Evolutionary conservation across 768 basidiomycete species (phyloP).

Genomic region (Heimioporus sp.): DNA sequence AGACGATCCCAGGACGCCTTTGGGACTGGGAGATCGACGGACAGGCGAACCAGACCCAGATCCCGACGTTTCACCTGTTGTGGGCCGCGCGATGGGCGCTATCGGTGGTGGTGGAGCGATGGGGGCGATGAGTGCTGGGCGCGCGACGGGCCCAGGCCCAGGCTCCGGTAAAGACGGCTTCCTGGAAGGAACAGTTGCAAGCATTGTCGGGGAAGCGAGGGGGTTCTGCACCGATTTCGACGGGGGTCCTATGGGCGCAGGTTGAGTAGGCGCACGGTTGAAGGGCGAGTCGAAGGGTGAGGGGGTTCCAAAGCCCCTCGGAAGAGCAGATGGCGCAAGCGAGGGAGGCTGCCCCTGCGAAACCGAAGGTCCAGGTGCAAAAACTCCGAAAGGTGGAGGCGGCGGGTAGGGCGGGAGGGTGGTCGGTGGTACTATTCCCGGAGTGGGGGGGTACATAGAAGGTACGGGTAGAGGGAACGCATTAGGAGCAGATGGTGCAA

Average conservation of each 20-base stretch:
- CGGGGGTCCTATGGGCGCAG: slow-evolving; percentile 58
- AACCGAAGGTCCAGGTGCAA: slow-evolving; percentile 44
- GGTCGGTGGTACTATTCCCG: slow-evolving; percentile 40
- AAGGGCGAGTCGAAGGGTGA: slow-evolving; percentile 54
- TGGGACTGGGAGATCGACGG: slow-evolving; percentile 53
- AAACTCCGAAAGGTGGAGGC: slow-evolving; percentile 50
- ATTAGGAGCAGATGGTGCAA: slow-evolving; percentile 26
- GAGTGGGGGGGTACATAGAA: slow-evolving; percentile 47
- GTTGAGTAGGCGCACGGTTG: slow-evolving; percentile 40
- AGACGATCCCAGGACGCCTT: slow-evolving; percentile 72
- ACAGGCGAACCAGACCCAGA: slow-evolving; percentile 63
- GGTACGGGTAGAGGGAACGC: slow-evolving; percentile 44
- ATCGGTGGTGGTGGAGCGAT: slow-evolving; percentile 56
- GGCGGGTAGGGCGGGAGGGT: slow-evolving; percentile 56
- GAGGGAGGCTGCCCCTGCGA: slow-evolving; percentile 42
- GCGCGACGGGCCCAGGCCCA: slow-evolving; percentile 60
- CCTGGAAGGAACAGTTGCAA: slow-evolving; percentile 49
- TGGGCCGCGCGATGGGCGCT: slow-evolving; percentile 57
- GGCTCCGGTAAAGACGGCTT: slow-evolving; percentile 42
- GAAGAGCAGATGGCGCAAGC: slow-evolving; percentile 53
- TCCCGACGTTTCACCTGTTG: slow-evolving; percentile 38
- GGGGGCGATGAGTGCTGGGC: slow-evolving; percentile 33
- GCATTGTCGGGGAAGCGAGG: slow-evolving; percentile 36
- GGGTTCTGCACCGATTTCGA: slow-evolving; percentile 36
- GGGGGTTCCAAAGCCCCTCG: slow-evolving; percentile 49